A percentile compares a stretch with the other conserved stretches of the same genome.
Evolutionary conservation across 371 early-diverging fungal species (phyloP).

Genomic region (Syncephalastrum sp.): DNA sequence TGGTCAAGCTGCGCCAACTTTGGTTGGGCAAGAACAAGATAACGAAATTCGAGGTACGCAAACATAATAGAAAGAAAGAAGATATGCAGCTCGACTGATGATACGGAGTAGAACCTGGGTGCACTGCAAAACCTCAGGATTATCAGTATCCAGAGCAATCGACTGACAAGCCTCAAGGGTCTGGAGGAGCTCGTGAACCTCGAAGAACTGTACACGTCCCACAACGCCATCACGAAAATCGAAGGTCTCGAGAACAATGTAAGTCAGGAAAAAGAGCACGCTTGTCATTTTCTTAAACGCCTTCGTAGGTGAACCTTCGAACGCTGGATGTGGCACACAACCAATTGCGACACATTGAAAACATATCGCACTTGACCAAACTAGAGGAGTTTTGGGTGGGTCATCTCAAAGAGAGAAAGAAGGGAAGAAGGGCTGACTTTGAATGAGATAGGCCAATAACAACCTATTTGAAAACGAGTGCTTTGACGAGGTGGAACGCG

Average conservation of each 20-base stretch:
- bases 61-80: neutral
- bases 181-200: conserved; percentile 66
- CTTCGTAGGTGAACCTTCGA: conserved; percentile 56
- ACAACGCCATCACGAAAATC: conserved; percentile 77
- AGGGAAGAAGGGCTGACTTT: neutral
- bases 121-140: conserved; percentile 63
- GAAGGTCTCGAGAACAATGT: conserved; percentile 77
- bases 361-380: conserved; percentile 62
- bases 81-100: neutral
- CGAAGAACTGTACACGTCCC: conserved; percentile 89
- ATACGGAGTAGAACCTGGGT: conserved; percentile 30
- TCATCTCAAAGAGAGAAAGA: conserved; percentile 4
- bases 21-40: conserved; percentile 99
- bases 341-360: conserved; percentile 73
- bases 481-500: conserved; percentile 75
- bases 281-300: neutral
- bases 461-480: conserved; percentile 70
- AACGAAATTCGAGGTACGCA: conserved; percentile 65
- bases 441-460: conserved; percentile 63
- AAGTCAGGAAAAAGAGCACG: neutral
- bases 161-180: conserved; percentile 73
- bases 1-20: conserved; percentile 80
- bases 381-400: conserved; percentile 91
- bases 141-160: conserved; percentile 87
- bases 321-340: conserved; percentile 89